Percentiles rank a stretch among this genome's conserved stretches.
Evolutionary conservation across 768 basidiomycete genomes (phyloP).

Genomic region (Hirschioporus abietinus): DNA sequence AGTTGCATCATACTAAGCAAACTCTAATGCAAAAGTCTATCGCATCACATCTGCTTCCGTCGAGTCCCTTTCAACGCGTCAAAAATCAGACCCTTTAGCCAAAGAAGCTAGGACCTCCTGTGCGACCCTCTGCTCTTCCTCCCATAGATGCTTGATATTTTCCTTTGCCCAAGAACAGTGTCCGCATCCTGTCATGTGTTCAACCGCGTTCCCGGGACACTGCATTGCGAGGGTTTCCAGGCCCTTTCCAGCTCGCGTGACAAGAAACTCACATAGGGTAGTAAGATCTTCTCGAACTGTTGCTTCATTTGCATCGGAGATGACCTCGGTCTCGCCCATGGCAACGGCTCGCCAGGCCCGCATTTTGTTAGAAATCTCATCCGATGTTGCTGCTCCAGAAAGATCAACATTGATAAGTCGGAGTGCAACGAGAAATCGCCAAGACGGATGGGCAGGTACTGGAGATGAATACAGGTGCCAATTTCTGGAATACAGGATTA

Average conservation of each 20-base stretch:
- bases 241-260: constrained; percentile 25
- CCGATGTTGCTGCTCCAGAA: constrained; percentile 16
- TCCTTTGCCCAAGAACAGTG: constrained; percentile 9
- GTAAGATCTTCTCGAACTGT: constrained; percentile 39
- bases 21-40: constrained; percentile 1
- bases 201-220: constrained; percentile 1
- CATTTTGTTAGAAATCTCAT: constrained; percentile 26
- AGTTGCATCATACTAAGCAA: not conserved
- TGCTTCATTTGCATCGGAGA: constrained; percentile 47
- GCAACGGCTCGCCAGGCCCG: constrained; percentile 51
- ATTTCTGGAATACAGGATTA: constrained; percentile 21
- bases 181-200: not conserved
- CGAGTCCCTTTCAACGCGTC: not conserved
- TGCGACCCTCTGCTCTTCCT: constrained; percentile 54
- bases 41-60: not conserved
- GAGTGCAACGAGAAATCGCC: constrained; percentile 67
- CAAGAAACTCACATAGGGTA: constrained; percentile 34
- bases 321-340: constrained; percentile 34
- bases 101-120: constrained; percentile 29
- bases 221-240: constrained; percentile 10
- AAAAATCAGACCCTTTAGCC: not conserved
- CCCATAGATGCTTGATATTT: constrained; percentile 50
- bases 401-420: constrained; percentile 54
- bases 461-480: constrained; percentile 71
- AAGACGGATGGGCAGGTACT: constrained; percentile 68